phyloP scores from a whole-genome alignment of 306 rosid genomes.

The Luffa acutangula region DNA sequence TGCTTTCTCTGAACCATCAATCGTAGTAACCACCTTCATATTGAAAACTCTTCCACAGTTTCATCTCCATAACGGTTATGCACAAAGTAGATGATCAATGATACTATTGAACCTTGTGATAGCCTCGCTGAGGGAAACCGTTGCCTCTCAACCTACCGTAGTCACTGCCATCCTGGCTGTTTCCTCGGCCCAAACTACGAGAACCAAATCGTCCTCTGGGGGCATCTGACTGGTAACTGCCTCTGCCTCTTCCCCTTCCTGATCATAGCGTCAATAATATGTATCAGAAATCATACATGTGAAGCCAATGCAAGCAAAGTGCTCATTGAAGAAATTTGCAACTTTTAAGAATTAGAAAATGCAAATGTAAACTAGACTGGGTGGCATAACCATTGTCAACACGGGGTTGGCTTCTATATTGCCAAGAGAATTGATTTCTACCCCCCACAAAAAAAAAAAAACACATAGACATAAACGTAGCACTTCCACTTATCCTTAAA shows the following conservation, averaged over 20 bases:
- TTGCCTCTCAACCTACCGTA: conserved; percentile 54
- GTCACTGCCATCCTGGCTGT: conserved; percentile 45
- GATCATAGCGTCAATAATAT: conserved; percentile 16
- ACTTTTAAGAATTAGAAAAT: neutral
- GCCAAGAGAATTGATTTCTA: neutral
- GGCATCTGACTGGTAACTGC: conserved; percentile 51
- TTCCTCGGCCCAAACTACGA: conserved; percentile 54
- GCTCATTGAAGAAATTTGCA: neutral
- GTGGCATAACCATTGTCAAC: neutral
- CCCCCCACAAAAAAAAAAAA: no score
- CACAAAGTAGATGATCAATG: neutral
- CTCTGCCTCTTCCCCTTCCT: conserved; percentile 84
- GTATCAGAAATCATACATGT: neutral
- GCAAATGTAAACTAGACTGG: neutral
- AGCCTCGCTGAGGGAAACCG: conserved; percentile 56
- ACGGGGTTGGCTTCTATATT: neutral
- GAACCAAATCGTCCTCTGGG: conserved; percentile 69
- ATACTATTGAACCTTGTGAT: neutral
- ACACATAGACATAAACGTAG: no score
- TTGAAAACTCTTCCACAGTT: neutral
- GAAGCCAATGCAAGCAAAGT: neutral
- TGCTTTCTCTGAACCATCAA: conserved; percentile 3
- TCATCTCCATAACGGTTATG: conserved; percentile 1
- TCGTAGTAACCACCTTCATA: neutral
- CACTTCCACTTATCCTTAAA: no score